Evolutionary conservation across 2,329 filamentous ascomycete genomes (phyloP).

Genomic region (Cladophialophora immunda): DNA sequence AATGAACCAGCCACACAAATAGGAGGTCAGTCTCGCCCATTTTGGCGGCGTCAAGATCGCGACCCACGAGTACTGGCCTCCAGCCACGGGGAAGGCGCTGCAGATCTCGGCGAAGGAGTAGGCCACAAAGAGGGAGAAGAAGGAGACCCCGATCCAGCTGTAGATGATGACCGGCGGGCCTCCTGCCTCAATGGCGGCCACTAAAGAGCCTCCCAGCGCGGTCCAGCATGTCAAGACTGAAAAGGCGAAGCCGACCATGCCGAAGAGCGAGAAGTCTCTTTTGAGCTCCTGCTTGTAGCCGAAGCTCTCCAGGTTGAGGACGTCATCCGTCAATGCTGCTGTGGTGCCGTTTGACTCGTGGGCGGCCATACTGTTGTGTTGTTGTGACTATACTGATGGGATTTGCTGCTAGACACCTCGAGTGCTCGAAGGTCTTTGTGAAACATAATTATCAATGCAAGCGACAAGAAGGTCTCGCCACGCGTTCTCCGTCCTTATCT

Average conservation of each 20-base stretch:
- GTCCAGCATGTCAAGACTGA: conserved; percentile 68
- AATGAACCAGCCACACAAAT: conserved; percentile 60
- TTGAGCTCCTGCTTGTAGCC: conserved; percentile 58
- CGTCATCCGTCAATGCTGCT: conserved; percentile 16
- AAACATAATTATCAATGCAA: conserved; percentile 22
- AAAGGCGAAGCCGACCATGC: conserved; percentile 68
- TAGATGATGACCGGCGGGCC: conserved; percentile 68
- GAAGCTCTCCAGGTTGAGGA: conserved; percentile 25
- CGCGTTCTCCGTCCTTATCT: conserved; percentile 20
- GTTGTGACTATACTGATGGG: conserved; percentile 1
- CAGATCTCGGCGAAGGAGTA: conserved; percentile 68
- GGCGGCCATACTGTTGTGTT: conserved; percentile 8
- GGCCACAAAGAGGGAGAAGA: conserved; percentile 62
- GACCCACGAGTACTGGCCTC: conserved; percentile 52
- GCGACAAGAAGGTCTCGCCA: conserved; percentile 8
- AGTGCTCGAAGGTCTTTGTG: conserved; percentile 3
- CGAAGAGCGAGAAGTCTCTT: conserved; percentile 63
- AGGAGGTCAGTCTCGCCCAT: conserved; percentile 54
- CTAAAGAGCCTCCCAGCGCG: conserved; percentile 64
- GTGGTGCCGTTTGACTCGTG: conserved; percentile 14
- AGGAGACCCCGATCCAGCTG: conserved; percentile 63
- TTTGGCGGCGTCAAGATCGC: conserved; percentile 62
- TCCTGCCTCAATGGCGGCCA: conserved; percentile 64
- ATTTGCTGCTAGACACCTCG: conserved; percentile 9
- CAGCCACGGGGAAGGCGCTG: conserved; percentile 59